A percentile compares a stretch with the other conserved stretches of the same genome.
phyloP scores from a whole-genome alignment of 345 rosid species.

The Dimocarpus longan region DNA sequence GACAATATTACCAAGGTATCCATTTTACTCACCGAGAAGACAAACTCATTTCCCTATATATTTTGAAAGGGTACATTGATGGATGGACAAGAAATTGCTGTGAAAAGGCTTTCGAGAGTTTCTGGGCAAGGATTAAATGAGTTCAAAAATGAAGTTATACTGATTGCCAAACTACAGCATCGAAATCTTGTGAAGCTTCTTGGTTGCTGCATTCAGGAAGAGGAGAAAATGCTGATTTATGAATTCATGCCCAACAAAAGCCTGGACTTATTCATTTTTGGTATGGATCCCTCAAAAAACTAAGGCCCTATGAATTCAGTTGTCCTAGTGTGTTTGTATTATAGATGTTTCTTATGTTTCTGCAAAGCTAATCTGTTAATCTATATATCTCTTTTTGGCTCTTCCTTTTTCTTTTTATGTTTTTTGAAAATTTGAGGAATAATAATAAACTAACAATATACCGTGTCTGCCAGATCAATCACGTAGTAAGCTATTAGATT shows the following conservation, averaged over 20 bases:
- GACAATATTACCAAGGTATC: not conserved
- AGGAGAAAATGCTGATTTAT: not conserved
- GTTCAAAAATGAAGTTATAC: too few species aligned
- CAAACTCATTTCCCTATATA: not conserved
- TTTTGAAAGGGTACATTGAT: conserved; percentile 14
- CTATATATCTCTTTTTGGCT: too few species aligned
- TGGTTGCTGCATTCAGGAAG: too few species aligned
- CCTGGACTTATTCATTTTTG: conserved; percentile 10
- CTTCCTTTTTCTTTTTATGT: not conserved
- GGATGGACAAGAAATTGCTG: conserved; percentile 30
- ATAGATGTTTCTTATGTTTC: too few species aligned
- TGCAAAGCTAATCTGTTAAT: too few species aligned
- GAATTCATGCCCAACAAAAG: conserved; percentile 18
- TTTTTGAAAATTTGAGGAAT: not conserved
- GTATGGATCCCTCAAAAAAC: not conserved
- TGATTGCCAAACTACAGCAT: too few species aligned
- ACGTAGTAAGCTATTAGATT: conserved; percentile 27
- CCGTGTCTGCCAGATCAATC: conserved; percentile 23
- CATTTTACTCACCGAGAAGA: too few species aligned
- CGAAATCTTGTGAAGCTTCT: too few species aligned
- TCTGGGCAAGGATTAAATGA: conserved; percentile 11
- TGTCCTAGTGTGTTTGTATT: too few species aligned
- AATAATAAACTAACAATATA: not conserved
- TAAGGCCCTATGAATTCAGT: too few species aligned
- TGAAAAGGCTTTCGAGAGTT: conserved; percentile 13